These are phyloP conservation scores for Medicago lupulina DNA, from an alignment of 306 rosid genomes.

Conservation along the genomic window DNA sequence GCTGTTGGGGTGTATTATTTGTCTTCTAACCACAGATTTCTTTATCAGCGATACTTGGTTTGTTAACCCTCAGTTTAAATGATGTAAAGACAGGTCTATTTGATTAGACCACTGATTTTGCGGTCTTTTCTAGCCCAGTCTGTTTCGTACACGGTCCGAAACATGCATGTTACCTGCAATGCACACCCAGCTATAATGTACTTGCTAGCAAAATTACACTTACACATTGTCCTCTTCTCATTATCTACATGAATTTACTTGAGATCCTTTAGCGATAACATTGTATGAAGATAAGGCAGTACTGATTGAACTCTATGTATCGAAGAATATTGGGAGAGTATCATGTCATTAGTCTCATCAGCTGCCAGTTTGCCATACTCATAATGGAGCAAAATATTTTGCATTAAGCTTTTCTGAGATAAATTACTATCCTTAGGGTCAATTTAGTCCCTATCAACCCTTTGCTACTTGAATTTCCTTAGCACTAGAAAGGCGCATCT, in stretches of 20 bases:
- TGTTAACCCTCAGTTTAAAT: neutral
- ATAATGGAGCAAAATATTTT: neutral
- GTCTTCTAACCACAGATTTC: neutral
- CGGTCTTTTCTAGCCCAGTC: neutral
- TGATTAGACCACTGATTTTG: neutral
- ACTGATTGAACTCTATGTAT: neutral
- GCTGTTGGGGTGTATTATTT: neutral
- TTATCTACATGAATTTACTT: neutral
- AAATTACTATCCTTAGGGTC: neutral
- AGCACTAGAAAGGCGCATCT: neutral
- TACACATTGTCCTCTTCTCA: neutral
- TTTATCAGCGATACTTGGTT: neutral
- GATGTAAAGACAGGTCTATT: neutral
- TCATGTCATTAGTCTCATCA: neutral
- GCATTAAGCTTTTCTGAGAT: neutral
- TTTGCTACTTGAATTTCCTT: slow-evolving; percentile 13
- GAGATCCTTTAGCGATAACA: neutral
- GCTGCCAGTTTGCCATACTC: neutral
- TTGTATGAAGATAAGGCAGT: neutral
- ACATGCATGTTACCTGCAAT: neutral
- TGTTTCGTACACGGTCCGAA: neutral
- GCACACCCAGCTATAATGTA: neutral
- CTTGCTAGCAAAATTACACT: neutral
- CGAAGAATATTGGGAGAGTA: neutral
- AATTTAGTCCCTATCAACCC: neutral